Evolutionary conservation across 2,329 filamentous ascomycete genomes (phyloP), one percentile per base, ranked within the genome.

Genomic region (Pseudogymnoascus sp.): DNA sequence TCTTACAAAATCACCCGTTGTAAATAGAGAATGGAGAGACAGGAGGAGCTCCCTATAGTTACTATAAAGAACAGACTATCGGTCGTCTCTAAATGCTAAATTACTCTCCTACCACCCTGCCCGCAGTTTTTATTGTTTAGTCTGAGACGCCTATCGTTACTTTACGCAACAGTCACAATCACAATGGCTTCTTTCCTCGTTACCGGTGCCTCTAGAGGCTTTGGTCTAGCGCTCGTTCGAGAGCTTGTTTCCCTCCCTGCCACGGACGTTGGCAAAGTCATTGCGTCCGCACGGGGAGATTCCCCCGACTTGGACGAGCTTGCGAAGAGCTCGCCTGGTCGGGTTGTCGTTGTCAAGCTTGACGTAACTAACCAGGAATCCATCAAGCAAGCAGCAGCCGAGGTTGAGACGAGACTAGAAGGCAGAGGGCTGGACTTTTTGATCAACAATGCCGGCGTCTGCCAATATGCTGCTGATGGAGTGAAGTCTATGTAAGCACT

Each of bases 401-500:
- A 69, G 12, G 74, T 79, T 3, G 73, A 77, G 29, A 51, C 62
- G 4, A 67, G 68, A 2, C 67, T 79, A 1, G 66, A 68, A 14
- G 77, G 72, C 3, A 73, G 73, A 10, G 78, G 77, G 0, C 70
- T 81, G 0, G 80, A 81, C 66, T 75, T 80, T 6, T 64, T 81
- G 29, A 73, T 79, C 63, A 80, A 80, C 68, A 80, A 80, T 68
- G 78, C 76, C 0, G 78, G 77, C 0, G 65, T 73, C 11, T 62
- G 45, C 47, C 40, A 62, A n/a, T 59, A 59, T 12, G 59, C 64
- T 31, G 21, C 59, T 6, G 63, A 63, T 1, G 64, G 63, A 5
- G 63, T 66, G 12, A 62, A 68, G 8, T 62, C 36, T 29, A 65
- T 65, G 65, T 63, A 23, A 23, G 51, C 23, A 2, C 36, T 29